A percentile compares a stretch with the other conserved stretches of the same genome.
Conservation (phyloP, 2,329 filamentous ascomycete species). For the Thielaviopsis punctulata region DNA sequence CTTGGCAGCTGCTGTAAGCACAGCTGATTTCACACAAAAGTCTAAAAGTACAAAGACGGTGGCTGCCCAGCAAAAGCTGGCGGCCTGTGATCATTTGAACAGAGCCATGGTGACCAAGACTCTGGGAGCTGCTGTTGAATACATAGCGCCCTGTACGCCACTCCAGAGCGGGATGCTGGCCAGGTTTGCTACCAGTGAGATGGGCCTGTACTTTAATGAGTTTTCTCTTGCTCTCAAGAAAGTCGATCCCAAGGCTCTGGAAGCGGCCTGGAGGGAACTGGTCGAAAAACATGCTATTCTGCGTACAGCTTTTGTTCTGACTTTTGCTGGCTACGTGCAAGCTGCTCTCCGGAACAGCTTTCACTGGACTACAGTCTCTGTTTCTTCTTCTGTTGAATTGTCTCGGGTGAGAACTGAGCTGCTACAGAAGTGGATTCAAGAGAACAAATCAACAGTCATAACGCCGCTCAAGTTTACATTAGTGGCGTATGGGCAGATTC, state of each 20-base stretch:
- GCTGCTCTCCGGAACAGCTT: conserved; percentile 35
- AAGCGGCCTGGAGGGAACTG: conserved; percentile 38
- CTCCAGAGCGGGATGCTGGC: conserved; percentile 78
- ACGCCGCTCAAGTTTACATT: conserved; percentile 36
- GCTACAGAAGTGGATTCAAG: conserved; percentile 33
- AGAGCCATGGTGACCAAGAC: conserved; percentile 31
- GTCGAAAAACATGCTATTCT: conserved; percentile 43
- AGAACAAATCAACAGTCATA: conserved; percentile 31
- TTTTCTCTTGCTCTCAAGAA: conserved; percentile 44
- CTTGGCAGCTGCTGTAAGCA: conserved; percentile 24
- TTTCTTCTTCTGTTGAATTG: not conserved
- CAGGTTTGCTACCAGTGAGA: conserved; percentile 38
- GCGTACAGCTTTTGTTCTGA: conserved; percentile 54
- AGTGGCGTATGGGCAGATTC: conserved; percentile 16
- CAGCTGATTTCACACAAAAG: not conserved
- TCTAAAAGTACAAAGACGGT: no score
- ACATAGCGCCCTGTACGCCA: conserved; percentile 66
- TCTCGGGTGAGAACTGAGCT: not conserved
- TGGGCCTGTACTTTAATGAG: conserved; percentile 53
- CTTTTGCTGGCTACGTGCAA: conserved; percentile 61
- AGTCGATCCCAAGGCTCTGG: conserved; percentile 31
- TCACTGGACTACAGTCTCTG: conserved; percentile 26
- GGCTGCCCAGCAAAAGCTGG: conserved; percentile 38
- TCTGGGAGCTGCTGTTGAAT: conserved; percentile 45
- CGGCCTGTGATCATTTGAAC: conserved; percentile 47